Evolutionary conservation across 1,284 basidiomycete species (phyloP).

Genomic region (Ganoderma leucocontextum): DNA sequence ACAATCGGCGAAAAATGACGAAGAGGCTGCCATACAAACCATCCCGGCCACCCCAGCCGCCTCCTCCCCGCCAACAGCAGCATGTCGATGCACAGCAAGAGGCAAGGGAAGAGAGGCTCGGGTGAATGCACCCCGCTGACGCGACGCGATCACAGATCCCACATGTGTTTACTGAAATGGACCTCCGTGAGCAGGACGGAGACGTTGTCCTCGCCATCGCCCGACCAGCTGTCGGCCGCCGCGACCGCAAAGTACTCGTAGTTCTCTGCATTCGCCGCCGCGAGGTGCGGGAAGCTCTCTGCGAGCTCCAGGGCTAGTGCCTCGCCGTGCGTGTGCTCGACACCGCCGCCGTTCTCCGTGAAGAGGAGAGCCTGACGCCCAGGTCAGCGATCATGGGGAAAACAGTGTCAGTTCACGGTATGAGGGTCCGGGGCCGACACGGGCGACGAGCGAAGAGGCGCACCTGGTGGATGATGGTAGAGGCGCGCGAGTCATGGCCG

Average conservation of each 20-base stretch:
- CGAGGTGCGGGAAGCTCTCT: conserved; percentile 47
- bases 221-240: not conserved
- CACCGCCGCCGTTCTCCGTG: conserved; percentile 52
- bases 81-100: not conserved
- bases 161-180: conserved; percentile 8
- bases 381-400: not conserved
- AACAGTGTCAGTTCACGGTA: not conserved
- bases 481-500: conserved; percentile 55
- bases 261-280: conserved; percentile 28
- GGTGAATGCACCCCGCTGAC: not conserved
- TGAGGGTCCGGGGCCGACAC: too few relatives aligned
- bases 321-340: conserved; percentile 56
- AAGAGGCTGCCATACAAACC: not conserved
- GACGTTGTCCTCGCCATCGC: conserved; percentile 9
- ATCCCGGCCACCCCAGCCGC: not conserved
- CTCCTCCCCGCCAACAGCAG: not conserved
- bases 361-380: conserved; percentile 51
- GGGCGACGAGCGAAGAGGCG: not conserved
- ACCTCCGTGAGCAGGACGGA: conserved; percentile 13
- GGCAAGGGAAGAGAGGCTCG: too few relatives aligned
- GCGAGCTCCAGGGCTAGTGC: conserved; percentile 48
- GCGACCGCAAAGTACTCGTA: conserved; percentile 16
- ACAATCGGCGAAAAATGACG: conserved; percentile 1
- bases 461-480: conserved; percentile 43
- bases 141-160: conserved; percentile 3